A percentile compares a stretch with the other conserved stretches of the same genome.
These are phyloP conservation scores for Triglochin maritima DNA, from an alignment of 106 monocot species.

Conservation along the genomic window DNA sequence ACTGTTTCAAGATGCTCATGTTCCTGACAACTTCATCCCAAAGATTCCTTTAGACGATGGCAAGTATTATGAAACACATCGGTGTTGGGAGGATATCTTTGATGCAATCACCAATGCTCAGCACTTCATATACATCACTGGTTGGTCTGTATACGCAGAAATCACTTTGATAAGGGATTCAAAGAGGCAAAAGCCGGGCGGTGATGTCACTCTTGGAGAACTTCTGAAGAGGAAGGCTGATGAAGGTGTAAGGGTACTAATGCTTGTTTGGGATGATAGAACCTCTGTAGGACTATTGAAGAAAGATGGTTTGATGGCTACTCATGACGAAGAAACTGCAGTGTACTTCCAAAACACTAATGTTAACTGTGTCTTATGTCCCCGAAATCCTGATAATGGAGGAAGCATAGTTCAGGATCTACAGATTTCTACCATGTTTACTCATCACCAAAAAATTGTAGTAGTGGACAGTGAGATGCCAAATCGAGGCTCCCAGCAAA, in stretches of 20 bases:
- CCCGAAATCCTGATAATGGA: slow-evolving; percentile 55
- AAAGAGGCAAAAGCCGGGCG: slow-evolving; percentile 33
- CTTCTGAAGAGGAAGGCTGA: slow-evolving; percentile 59
- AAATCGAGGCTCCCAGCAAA: slow-evolving; percentile 13
- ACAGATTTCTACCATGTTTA: slow-evolving; percentile 57
- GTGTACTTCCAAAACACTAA: slow-evolving; percentile 36
- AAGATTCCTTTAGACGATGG: slow-evolving; percentile 39
- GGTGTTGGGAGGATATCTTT: slow-evolving; percentile 77
- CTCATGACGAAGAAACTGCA: slow-evolving; percentile 62
- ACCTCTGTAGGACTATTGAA: slow-evolving; percentile 50
- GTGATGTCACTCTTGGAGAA: slow-evolving; percentile 53
- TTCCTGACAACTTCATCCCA: slow-evolving; percentile 48
- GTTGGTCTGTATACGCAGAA: slow-evolving; percentile 68
- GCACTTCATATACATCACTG: slow-evolving; percentile 58
- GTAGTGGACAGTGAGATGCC: slow-evolving; percentile 55
- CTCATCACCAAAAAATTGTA: slow-evolving; percentile 71
- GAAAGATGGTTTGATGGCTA: slow-evolving; percentile 61
- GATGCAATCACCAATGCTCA: slow-evolving; percentile 55
- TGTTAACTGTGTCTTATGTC: slow-evolving; percentile 68
- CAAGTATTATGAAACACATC: slow-evolving; percentile 43
- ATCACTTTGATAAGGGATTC: slow-evolving; percentile 57
- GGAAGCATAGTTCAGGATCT: slow-evolving; percentile 56
- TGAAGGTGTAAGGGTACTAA: slow-evolving; percentile 59
- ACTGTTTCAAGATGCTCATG: slow-evolving; percentile 64
- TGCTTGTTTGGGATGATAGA: slow-evolving; percentile 80